Conservation (phyloP, 192 early-diverging fungal genomes). For the Coemansia asiatica region DNA sequence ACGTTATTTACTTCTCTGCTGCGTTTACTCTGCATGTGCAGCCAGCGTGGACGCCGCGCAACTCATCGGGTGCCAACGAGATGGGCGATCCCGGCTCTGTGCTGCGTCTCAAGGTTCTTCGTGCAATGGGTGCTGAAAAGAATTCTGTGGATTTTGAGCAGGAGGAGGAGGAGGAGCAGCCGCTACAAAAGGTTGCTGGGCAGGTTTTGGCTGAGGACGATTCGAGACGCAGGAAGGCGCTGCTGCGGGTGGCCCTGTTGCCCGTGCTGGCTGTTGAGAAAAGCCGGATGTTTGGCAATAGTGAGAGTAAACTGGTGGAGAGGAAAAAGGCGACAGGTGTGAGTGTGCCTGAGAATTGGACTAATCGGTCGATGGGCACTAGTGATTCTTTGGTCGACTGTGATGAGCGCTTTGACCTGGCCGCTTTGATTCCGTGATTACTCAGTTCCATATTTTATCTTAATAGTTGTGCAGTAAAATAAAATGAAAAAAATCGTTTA, state of each 20-base stretch:
- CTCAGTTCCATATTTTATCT: too few species aligned
- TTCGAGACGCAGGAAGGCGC: slow-evolving; percentile 21
- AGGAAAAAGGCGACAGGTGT: not conserved
- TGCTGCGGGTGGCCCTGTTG: slow-evolving; percentile 32
- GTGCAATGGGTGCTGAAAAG: not conserved
- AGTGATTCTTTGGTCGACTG: slow-evolving; percentile 16
- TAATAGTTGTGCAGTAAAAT: too few species aligned
- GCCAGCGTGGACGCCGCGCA: slow-evolving; percentile 25
- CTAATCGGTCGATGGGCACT: slow-evolving; percentile 16
- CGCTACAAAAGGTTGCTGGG: slow-evolving; percentile 5
- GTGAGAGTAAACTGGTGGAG: not conserved
- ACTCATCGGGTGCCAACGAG: slow-evolving; percentile 23
- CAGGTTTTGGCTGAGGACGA: slow-evolving; percentile 5
- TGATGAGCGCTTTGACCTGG: slow-evolving; percentile 35
- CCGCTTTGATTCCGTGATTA: slow-evolving; percentile 21
- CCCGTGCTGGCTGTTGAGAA: slow-evolving; percentile 42
- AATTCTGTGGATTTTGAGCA: too few species aligned
- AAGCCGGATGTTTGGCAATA: slow-evolving; percentile 25
- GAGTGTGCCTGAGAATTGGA: slow-evolving; percentile 17
- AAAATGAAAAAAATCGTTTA: too few species aligned
- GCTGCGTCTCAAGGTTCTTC: slow-evolving; percentile 19
- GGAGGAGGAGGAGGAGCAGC: too few species aligned
- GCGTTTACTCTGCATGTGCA: slow-evolving; percentile 25
- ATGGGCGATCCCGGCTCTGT: slow-evolving; percentile 26
- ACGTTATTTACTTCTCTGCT: slow-evolving; percentile 19